phyloP scores from a whole-genome alignment of 2,329 filamentous ascomycete species.

The Neurospora crassa region DNA sequence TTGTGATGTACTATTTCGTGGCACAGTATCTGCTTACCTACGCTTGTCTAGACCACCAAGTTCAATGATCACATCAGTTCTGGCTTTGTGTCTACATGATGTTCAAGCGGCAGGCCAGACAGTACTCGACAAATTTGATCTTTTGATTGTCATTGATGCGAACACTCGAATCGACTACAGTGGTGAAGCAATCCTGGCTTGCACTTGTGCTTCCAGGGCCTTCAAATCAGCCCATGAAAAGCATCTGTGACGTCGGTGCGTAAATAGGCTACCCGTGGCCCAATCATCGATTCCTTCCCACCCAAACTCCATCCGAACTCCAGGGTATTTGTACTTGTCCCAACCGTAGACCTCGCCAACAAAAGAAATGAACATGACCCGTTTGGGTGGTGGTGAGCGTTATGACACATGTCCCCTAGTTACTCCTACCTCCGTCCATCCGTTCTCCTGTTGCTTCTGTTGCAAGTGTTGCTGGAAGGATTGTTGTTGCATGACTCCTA shows the following conservation, averaged over 20 bases:
- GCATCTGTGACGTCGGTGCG: not conserved
- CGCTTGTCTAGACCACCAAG: not conserved
- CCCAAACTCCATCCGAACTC: conserved; percentile 6
- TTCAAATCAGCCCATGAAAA: not conserved
- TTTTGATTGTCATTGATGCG: not conserved
- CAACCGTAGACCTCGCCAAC: conserved; percentile 1
- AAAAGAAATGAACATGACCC: not conserved
- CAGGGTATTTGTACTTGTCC: conserved; percentile 10
- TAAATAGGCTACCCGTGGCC: not conserved
- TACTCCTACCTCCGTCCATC: conserved; percentile 12
- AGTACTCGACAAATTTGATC: not conserved
- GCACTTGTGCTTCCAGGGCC: conserved; percentile 7
- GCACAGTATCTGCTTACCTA: not conserved
- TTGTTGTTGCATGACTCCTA: conserved; percentile 3
- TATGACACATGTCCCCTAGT: conserved; percentile 10
- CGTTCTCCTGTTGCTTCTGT: conserved; percentile 3
- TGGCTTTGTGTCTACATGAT: not conserved
- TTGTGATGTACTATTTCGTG: not conserved
- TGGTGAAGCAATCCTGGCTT: conserved; percentile 2
- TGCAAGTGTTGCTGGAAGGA: not conserved
- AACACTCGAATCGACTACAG: not conserved
- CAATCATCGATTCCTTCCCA: conserved; percentile 6
- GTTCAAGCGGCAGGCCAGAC: not conserved
- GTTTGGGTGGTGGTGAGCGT: not conserved
- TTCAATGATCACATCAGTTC: not conserved